Base-by-base conservation (phyloP, 768 basidiomycete species). In the Xerocomellus chrysenteron region DNA sequence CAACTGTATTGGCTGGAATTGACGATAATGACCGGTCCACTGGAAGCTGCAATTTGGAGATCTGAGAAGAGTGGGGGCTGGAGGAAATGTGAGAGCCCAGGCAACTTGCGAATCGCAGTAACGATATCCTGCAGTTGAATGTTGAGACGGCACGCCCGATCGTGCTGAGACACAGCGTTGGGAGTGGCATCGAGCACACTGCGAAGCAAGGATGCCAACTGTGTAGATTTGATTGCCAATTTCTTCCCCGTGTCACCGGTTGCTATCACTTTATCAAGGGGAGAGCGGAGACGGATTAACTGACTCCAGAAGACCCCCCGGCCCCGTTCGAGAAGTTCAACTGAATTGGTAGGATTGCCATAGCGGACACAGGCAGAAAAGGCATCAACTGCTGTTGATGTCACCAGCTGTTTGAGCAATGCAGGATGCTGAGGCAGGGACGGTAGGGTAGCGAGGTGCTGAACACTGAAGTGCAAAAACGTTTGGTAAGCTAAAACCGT, bases 261-360 rank as follows among this genome's bases (percentile, higher is more conserved):
- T 36, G 52, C 17, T 5, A 33, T 47, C 17, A 56, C 45, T 0
- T 57, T 51, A 4, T 47, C 40, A 2, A 57, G 52, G 4, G 39
- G 45, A 30, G 37, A 62, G 42, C 32, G 61, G 37, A 65, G 57
- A 14, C 64, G 63, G 8, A 40, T 44, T 24, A 65, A 19, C 32
- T 62, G 57, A 2, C 50, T 49, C 68, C 66, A 64, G 28, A 68
- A 52, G 5, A 68, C 12, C 1, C 55, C 54, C 9, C 67, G 53
- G 16, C 68, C 65, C 17, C 67, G 68, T 51, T 67, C 68, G 4
- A 74, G 52, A 64, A 73, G 71, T 49, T 75, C 69, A 2, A 74
- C 48, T 40, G 63, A 65, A 19, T 47, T 49, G 17, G 65, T 45
- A n/a, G 53, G 50, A 39, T 59, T 36, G 5, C 51, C 47, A 7